Base-by-base conservation (phyloP, 2,329 filamentous ascomycete species). In the Didymella pomorum region DNA sequence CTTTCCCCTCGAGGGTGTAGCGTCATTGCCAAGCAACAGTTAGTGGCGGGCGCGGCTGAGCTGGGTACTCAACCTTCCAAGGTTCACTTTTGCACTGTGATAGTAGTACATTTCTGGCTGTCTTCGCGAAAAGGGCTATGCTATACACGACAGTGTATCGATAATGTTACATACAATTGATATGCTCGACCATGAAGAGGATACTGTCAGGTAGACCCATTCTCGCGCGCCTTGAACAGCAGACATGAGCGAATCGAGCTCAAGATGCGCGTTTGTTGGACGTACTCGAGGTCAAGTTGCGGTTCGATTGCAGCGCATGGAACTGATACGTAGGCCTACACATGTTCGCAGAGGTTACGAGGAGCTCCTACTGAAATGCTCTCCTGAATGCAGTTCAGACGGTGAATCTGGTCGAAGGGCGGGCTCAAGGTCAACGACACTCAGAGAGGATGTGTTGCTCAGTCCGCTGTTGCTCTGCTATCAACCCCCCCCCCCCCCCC, bases 1-100 rank as follows among this genome's bases (percentile, higher is more conserved):
- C 61, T 58, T 59, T 62, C 65, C 66, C 64, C 65, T 37, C 37
- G 52, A 41, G 52, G 49, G 56, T 52, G 59, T 62, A 58, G 50
- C 51, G 56, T 58, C 56, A 53, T 53, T 45, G 52, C 39, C 54
- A 50, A 46, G 53, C 39, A 58, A 37, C 44, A 39, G 8, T 39
- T 39, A 39, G 35, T 20, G 35, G 35, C 35, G 39, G 26, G 11
- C 12, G 25, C 29, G 18, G 21, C 39, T 44, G 52, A 46, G 42
- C 35, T 39, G 46, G 49, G 44, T 52, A 23, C 55, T 52, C 44
- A 52, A 44, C 26, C 35, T 16, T n/a, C n/a, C n/a, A n/a, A n/a
- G n/a, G n/a, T n/a, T n/a, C n/a, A n/a, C n/a, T n/a, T n/a, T n/a
- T n/a, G n/a, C n/a, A n/a, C n/a, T n/a, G n/a, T n/a, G n/a, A n/a